phyloP scores from a whole-genome alignment of 2,329 filamentous ascomycete genomes.

The Endocalyx cinctus region DNA sequence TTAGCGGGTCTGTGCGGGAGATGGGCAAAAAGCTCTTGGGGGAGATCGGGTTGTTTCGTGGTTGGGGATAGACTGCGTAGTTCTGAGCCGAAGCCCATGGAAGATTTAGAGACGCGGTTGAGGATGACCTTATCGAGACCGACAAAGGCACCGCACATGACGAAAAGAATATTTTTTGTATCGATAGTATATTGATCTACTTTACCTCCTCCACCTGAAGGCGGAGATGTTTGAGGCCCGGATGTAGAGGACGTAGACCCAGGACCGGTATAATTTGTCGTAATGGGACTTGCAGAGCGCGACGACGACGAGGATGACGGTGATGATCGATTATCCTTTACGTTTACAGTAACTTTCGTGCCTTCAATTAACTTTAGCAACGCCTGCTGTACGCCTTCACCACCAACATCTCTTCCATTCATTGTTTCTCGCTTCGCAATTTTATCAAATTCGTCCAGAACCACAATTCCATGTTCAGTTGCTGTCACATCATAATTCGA shows the following conservation, averaged over 20 bases:
- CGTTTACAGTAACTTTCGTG: conserved; percentile 85
- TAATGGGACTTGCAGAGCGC: conserved; percentile 47
- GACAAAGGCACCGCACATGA: conserved; percentile 93
- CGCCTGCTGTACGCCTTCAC: conserved; percentile 95
- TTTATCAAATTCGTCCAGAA: conserved; percentile 96
- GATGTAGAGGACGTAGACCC: conserved; percentile 38
- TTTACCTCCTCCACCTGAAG: conserved; percentile 42
- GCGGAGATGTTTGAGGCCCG: conserved; percentile 39
- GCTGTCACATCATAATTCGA: conserved; percentile 82
- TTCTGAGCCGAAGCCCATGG: conserved; percentile 87
- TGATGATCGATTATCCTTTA: conserved; percentile 66
- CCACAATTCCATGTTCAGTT: conserved; percentile 88
- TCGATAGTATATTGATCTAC: conserved; percentile 70
- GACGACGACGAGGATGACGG: conserved; percentile 41
- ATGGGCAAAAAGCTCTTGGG: conserved; percentile 55
- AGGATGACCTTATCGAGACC: conserved; percentile 84
- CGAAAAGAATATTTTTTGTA: conserved; percentile 95
- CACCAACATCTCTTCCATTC: conserved; percentile 89
- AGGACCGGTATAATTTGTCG: conserved; percentile 45
- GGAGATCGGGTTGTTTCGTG: conserved; percentile 53
- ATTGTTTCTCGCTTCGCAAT: conserved; percentile 83
- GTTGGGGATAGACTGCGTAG: conserved; percentile 57
- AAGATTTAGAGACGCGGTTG: conserved; percentile 76
- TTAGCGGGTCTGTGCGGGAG: conserved; percentile 48
- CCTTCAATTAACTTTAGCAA: conserved; percentile 94